Evolutionary conservation across 2,329 filamentous ascomycete species (phyloP), one percentile per base, ranked within the genome.

Genomic region (Pseudogymnoascus sp.): DNA sequence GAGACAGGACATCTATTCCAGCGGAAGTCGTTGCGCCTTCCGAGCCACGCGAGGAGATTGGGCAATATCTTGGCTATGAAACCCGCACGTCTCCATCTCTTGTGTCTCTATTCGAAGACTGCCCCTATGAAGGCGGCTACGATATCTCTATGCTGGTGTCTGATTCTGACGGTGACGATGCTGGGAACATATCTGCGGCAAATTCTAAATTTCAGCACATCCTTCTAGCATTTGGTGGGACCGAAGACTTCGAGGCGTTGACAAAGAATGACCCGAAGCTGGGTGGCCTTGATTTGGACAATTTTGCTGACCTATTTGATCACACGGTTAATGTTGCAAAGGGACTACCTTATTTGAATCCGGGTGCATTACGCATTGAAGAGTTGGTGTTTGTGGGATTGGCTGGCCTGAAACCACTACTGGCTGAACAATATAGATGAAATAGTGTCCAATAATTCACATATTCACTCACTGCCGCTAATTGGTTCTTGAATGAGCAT

Each of bases 61-160:
- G 91, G 0, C 94, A 91, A 74, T 95, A 92, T 75, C 96, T 91
- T 90, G 91, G 91, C 50, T 96, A 88, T 73, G 81, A 77, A 7
- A 84, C 92, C 3, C 83, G 91, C 26, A 83, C 81, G 64, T 86
- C 86, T 36, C 69, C 74, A 4, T 86, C 83, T 2, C 79, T 96
- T 4, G 88, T 88, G 4, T 77, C 81, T 4, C 84, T 95, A 6
- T 92, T 93, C 69, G 92, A 89, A 3, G 89, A 92, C 71, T 86
- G 84, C 66, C 81, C 84, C 0, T 91, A 84, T 70, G 84, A 89
- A 61, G 84, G 83, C 50, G 91, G 91, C 10, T 96, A 96, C 74
- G 90, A 95, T 73, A 68, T 92, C 62, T 90, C 86, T 67, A 85
- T 96, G 66, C 91, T 90, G 13, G 95, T 90, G 0, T 93, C 89